phyloP scores from a whole-genome alignment of 1,284 basidiomycete species.

The Naganishia albida region DNA sequence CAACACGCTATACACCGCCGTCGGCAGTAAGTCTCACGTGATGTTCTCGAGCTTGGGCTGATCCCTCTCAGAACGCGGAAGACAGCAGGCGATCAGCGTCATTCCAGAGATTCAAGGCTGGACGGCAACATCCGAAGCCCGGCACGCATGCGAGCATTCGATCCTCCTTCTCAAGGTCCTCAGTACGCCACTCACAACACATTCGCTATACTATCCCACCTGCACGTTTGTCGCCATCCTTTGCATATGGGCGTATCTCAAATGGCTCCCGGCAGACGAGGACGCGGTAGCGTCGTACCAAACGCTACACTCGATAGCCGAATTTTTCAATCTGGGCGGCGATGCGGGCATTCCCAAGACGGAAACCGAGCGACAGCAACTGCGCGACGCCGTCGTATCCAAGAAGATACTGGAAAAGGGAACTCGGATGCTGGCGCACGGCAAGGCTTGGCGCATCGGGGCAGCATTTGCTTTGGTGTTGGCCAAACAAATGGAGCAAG shows the following conservation, averaged over 20 bases:
- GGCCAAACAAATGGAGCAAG: constrained; percentile 35
- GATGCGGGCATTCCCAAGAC: constrained; percentile 12
- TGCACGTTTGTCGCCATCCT: constrained; percentile 36
- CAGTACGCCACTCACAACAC: constrained; percentile 24
- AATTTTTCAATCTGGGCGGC: constrained; percentile 15
- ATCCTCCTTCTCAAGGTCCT: constrained; percentile 31
- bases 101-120: constrained; percentile 29
- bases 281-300: constrained; percentile 23
- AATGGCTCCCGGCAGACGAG: constrained; percentile 27
- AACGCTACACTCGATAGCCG: constrained; percentile 8
- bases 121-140: constrained; percentile 32
- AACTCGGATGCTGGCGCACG: constrained; percentile 36
- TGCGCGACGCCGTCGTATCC: constrained; percentile 15
- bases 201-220: constrained; percentile 35
- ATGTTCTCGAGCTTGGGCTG: too few relatives aligned
- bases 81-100: constrained; percentile 23
- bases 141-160: constrained; percentile 33
- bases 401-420: constrained; percentile 31
- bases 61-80: constrained; percentile 25
- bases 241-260: constrained; percentile 37
- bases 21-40: constrained; percentile 35
- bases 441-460: constrained; percentile 38
- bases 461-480: constrained; percentile 37
- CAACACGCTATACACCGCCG: constrained; percentile 35
- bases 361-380: constrained; percentile 8